Evolutionary conservation across 768 basidiomycete species (phyloP).

Genomic region (Scleroderma citrinum): DNA sequence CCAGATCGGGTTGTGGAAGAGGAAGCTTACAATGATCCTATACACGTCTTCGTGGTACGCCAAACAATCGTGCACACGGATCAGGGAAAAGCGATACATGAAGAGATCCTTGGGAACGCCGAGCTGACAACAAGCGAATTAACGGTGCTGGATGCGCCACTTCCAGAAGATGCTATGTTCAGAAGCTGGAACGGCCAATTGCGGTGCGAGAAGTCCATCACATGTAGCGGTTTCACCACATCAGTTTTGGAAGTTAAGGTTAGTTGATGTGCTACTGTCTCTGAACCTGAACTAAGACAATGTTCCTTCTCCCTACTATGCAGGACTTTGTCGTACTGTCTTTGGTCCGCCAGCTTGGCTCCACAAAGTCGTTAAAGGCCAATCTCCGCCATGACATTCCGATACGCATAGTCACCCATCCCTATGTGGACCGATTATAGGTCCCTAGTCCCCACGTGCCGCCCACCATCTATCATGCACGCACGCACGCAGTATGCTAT

Average conservation of each 20-base stretch:
- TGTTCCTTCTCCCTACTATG: too few species aligned
- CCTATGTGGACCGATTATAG: slow-evolving; percentile 31
- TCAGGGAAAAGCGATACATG: slow-evolving; percentile 7
- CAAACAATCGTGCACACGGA: slow-evolving; percentile 39
- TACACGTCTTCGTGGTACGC: slow-evolving; percentile 53
- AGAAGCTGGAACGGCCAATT: slow-evolving; percentile 63
- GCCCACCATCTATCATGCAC: too few species aligned
- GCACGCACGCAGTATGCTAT: background rate
- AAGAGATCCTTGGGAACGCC: slow-evolving; percentile 43
- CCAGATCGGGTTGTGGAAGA: slow-evolving; percentile 3
- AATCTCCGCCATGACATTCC: slow-evolving; percentile 46
- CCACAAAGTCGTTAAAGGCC: slow-evolving; percentile 28
- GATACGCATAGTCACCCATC: slow-evolving; percentile 58
- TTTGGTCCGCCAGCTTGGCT: slow-evolving; percentile 35
- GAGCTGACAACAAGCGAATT: slow-evolving; percentile 31
- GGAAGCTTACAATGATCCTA: slow-evolving; percentile 14
- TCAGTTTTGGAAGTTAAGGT: slow-evolving; percentile 48
- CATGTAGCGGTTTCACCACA: slow-evolving; percentile 45
- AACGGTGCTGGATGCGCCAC: slow-evolving; percentile 31
- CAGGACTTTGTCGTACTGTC: slow-evolving; percentile 59
- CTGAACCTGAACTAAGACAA: too few species aligned
- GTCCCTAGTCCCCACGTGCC: slow-evolving; percentile 17
- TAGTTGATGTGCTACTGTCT: slow-evolving; percentile 7
- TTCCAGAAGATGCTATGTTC: slow-evolving; percentile 26
- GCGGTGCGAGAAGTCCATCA: slow-evolving; percentile 31